Evolutionary conservation across 164 flowering plant species (phyloP), one percentile per base, ranked within the genome.

Genomic region (Cinnamomum chago): DNA sequence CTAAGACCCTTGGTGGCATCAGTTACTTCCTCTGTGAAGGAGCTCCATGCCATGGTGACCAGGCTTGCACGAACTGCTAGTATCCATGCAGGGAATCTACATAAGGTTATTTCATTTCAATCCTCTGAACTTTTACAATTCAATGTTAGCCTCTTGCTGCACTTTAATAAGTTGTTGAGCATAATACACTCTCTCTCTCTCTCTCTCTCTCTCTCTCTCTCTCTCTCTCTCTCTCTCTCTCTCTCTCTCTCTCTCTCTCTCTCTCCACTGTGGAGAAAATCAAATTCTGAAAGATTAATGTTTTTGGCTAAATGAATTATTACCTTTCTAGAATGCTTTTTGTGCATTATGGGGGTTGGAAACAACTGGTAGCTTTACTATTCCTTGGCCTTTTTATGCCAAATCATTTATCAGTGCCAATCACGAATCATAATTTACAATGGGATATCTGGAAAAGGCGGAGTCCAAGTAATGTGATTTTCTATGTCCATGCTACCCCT

Each of bases 81-180:
- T 83, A 78, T 92, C 64, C 98, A 95, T 89, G 99, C 99, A 66
- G 99, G 98, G 62, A 90, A 88, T 83, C 92, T 95, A 72, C 94
- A 95, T 78, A 93, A 76, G 76, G 96, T 90, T 87, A 79, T 40
- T 64, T 67, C 66, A 17, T 68, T 62, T 65, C 50, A 50, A 33
- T 27, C 2, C 47, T 47, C n/a, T 4, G 50, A 15, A 3, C 35
- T 72, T 72, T 17, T 62, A 24, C 1, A 40, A 3, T 72, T 71
- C 23, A 58, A 65, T 35, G 30, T 22, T 35, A 51, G 28, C 3
- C 70, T 68, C 50, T 68, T 68, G 52, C 70, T 18, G 18, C 13
- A 66, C 68, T 33, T 33, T 33, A 5, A 33, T 33, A 33, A 33
- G 40, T 33, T 33, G 40, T 33, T 27, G 28, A 27, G 40, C 40